Base-by-base conservation (phyloP, 140 eudicot genomes). In the Anethum foeniculum region DNA sequence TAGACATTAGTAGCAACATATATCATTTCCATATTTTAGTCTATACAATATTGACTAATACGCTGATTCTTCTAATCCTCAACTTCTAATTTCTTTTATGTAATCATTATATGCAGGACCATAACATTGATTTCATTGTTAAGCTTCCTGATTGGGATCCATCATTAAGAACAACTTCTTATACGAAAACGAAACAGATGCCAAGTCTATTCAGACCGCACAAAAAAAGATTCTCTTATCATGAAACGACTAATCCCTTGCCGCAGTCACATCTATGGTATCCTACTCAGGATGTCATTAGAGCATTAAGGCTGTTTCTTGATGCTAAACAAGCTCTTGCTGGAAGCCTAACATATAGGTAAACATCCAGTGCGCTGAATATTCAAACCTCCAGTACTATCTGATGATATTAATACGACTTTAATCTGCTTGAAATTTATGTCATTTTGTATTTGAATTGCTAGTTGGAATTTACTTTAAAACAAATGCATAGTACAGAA, bases 61-160 rank as follows among this genome's bases (percentile, higher is more conserved):
- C 15, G 8, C 5, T 60, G 68, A 60, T 60, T 60, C 30, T 7
- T 58, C 68, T 7, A 60, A 27, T 43, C 27, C 77, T 5, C 38
- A 43, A 28, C 65, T 77, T 82, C 49, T 23, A 75, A 28, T 43
- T 43, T 75, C 58, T 77, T 74, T 28, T 72, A n/a, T 62, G 14
- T 60, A 69, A 71, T 82, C 36, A 39, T 52, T 58, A 46, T 28
- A 47, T 84, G 75, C 88, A 95, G 99, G 96, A 91, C 85, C 99
- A 95, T 75, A 95, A 95, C 88, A 90, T 77, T 38, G 99, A 95
- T 83, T 95, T 84, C 84, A 94, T 94, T n/a, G 97, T 94, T 56
- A 82, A 89, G 78, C 90, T 94, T 81, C 98, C 98, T 14, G 97
- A 92, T 84, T 92, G 97, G 99, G 97, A 91, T 84, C 99, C 99